Base-by-base conservation (phyloP, 176 grass and related monocot genomes). In the Guadua angustifolia region DNA sequence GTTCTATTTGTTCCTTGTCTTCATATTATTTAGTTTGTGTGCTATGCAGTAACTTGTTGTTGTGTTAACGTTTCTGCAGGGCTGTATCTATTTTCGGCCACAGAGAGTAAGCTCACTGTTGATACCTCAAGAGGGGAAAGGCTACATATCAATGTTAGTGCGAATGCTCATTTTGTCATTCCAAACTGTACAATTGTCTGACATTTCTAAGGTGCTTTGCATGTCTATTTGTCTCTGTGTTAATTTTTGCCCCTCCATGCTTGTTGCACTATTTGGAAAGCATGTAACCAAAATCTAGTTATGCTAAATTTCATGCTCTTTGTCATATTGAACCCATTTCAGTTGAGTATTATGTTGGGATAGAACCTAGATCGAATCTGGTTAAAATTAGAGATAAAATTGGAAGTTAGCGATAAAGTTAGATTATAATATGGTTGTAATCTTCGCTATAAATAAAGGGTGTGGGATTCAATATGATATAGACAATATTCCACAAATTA, bases 51-150 rank as follows among this genome's bases (percentile, higher is more conserved):
- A 69, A 33, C 50, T 79, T 64, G 70, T 42, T 66, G 40, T 69
- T 72, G 7, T 72, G 15, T 21, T 83, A 81, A 60, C 68, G 42
- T 85, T 79, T 81, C 47, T 98, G 75, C 74, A 98, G 95, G 95
- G 45, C 76, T 99, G 74, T 99, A 99, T 88, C 78, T 99, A 66
- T 95, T 88, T 84, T 90, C 93, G 40, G 91, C 93, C 17, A 99
- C 91, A 64, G 93, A 95, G 66, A 99, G 93, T 65, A 95, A 99
- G 86, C 88, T 99, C 51, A 93, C 90, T 51, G 97, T 99, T 81
- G 97, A 99, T 85, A 99, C 91, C 47, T 99, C 97, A 69, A 95
- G 97, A 92, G 97, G 97, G 39, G 97, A 99, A 86, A 92, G 91
- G 69, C 88, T 99, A 19, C 91, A 88, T 67, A 95, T 99, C 51